Conservation (phyloP, 495 filamentous ascomycete species). For the Daldinia bambusicola region DNA sequence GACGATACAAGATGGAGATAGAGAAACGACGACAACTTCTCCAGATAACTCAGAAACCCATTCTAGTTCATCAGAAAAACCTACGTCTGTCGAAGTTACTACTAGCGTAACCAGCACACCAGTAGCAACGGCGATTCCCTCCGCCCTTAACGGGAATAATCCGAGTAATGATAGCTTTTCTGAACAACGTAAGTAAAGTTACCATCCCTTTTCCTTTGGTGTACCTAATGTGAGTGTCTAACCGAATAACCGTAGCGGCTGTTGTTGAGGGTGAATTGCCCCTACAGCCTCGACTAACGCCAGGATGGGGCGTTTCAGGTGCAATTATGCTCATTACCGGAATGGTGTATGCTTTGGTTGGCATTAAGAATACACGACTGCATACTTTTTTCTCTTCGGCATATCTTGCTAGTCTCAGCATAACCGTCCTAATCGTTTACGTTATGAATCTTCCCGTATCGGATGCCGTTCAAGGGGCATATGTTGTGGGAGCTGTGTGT, state of each 20-base stretch:
- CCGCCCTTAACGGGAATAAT: conserved; percentile 46
- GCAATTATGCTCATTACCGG: conserved; percentile 79
- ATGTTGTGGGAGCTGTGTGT: conserved; percentile 80
- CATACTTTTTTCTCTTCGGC: conserved; percentile 84
- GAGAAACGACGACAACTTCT: conserved; percentile 17
- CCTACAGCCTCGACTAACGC: conserved; percentile 77
- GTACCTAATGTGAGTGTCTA: conserved; percentile 11
- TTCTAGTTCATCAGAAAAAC: conserved; percentile 4
- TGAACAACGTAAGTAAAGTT: conserved; percentile 24
- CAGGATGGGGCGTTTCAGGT: conserved; percentile 81
- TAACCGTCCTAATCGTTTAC: conserved; percentile 87
- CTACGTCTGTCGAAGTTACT: conserved; percentile 19
- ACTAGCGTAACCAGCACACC: conserved; percentile 22
- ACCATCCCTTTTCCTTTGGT: background rate
- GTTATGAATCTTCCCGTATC: conserved; percentile 85
- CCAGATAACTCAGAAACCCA: conserved; percentile 23
- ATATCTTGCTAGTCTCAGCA: conserved; percentile 75
- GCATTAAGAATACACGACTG: conserved; percentile 85
- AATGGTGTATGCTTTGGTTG: conserved; percentile 74
- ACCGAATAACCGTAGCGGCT: conserved; percentile 45
- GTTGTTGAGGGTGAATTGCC: conserved; percentile 67
- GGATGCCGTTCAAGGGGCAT: conserved; percentile 84
- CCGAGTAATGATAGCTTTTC: conserved; percentile 36
- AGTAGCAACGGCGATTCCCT: conserved; percentile 39
- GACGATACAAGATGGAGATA: conserved; percentile 31